Evolutionary conservation across 1,284 basidiomycete genomes (phyloP), one percentile per base, ranked within the genome.

Genomic region (Ustilago lituana): DNA sequence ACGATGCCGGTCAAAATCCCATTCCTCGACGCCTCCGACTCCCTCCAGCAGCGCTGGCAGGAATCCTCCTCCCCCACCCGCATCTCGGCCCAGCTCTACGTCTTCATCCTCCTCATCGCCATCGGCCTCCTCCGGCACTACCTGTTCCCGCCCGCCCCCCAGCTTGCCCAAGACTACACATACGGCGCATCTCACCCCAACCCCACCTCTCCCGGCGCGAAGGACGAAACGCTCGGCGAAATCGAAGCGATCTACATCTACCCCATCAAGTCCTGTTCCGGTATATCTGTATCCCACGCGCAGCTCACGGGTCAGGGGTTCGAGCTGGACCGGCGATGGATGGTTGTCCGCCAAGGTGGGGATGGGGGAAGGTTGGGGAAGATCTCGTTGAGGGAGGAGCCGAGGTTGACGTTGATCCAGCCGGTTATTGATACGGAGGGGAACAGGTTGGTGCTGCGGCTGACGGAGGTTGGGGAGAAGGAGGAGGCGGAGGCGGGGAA

Each of bases 251-350:
- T 78, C 27, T 58, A 51, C 38, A 47, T 78, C 44, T 76, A 78
- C 23, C 74, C 76, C 5, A 68, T 78, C 52, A 78, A 78, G 46
- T 67, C 61, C 6, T 76, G 76, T 23, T 62, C 65, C 0, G 71
- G 64, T 15, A 43, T 67, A 6, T 43, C 52, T 10, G 51, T 78
- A 3, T 1, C 43, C 5, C 22, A 33, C 1, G 54, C 59, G 3
- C 11, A 46, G 0, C 24, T 76, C 14, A 68, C 55, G 1, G 17
- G 23, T 11, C 73, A 76, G 31, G 76, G 76, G 1, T 66, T 76
- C 22, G 61, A 76, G 22, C 59, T 74, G 27, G 76, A 78, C 40
- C 56, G 74, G 19, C 48, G 68, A 24, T 78, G 76, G 76, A 71
- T 74, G 57, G 62, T 76, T 12, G 48, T 76, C 3, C n/a, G 55